Conservation (phyloP, 1,284 basidiomycete genomes). For the Caloboletus inedulis region DNA sequence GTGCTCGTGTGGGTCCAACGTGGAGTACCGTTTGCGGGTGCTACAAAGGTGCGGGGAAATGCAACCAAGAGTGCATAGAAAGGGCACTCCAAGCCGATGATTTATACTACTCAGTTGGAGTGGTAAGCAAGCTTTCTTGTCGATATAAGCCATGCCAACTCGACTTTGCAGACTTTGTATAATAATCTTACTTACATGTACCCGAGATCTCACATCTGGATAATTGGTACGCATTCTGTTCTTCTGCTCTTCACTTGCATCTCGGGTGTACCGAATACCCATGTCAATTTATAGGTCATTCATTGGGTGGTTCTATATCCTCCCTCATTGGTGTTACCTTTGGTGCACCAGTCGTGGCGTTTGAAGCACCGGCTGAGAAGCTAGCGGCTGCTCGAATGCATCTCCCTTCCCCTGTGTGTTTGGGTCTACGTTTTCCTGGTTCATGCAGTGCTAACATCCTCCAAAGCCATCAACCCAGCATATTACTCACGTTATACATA, state of each 20-base stretch:
- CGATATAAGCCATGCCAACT: not conserved
- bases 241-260: not conserved
- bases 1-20: slow-evolving; percentile 80
- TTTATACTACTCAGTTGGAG: slow-evolving; percentile 74
- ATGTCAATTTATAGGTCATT: slow-evolving; percentile 45
- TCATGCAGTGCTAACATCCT: not conserved
- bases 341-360: slow-evolving; percentile 79
- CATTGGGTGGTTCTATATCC: slow-evolving; percentile 79
- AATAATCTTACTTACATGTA: slow-evolving; percentile 81
- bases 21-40: slow-evolving; percentile 88
- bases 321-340: slow-evolving; percentile 80
- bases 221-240: slow-evolving; percentile 41
- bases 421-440: not conserved
- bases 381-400: slow-evolving; percentile 77
- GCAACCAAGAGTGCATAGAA: slow-evolving; percentile 73
- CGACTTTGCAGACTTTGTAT: slow-evolving; percentile 57
- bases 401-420: slow-evolving; percentile 56
- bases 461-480: slow-evolving; percentile 53
- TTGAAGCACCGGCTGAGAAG: slow-evolving; percentile 79
- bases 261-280: not conserved
- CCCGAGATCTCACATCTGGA: slow-evolving; percentile 79
- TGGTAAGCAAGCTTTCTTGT: slow-evolving; percentile 39
- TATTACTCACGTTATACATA: slow-evolving; percentile 71
- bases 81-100: slow-evolving; percentile 71
- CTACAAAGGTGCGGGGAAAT: slow-evolving; percentile 64